Percentiles rank a stretch among this genome's conserved stretches.
Conservation (phyloP, 306 rosid genomes). For the cucumber (Cucumis sativus) region Cucumber_9930_V3 NC_026658.2:6633001-6633500, state of each 20-base stretch:
- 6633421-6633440: conserved; percentile 70
- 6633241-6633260: not conserved
- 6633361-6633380: conserved; percentile 54
- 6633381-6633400: conserved; percentile 47
- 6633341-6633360: conserved; percentile 46
- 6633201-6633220: not conserved
- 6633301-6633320: not conserved
- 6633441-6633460: not conserved
- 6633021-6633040: conserved; percentile 65
- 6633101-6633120: not conserved
- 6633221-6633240: not conserved
- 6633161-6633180: not conserved
- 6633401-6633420: conserved; percentile 71
- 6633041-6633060: not conserved
- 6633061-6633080: not conserved
- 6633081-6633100: not conserved
- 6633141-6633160: not conserved
- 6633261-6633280: not conserved
- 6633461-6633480: not conserved
- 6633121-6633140: not conserved
- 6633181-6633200: not conserved
- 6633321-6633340: not conserved
- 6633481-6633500: not conserved
- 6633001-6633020: conserved; percentile 68
- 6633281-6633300: no score